phyloP scores from a whole-genome alignment of 1,284 basidiomycete genomes.

The Chalciporus piperatoides region DNA sequence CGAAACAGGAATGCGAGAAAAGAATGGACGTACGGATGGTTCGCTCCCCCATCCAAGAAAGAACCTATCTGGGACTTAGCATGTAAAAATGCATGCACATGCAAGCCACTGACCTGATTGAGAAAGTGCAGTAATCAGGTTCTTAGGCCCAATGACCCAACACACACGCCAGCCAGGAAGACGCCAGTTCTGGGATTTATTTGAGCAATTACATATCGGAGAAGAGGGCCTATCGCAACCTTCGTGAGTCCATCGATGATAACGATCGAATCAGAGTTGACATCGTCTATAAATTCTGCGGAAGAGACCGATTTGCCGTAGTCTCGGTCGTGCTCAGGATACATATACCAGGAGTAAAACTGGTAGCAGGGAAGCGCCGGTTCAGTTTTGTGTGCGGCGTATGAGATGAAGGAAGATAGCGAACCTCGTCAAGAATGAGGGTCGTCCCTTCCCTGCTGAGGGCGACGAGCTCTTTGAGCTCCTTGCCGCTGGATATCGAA shows the following conservation, averaged over 20 bases:
- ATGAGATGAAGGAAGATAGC: conserved; percentile 7
- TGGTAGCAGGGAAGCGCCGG: conserved; percentile 25
- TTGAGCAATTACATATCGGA: background rate
- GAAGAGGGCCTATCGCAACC: conserved; percentile 37
- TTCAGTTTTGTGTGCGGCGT: background rate
- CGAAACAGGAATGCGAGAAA: background rate
- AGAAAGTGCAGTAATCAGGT: conserved; percentile 79
- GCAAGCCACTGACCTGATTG: conserved; percentile 59
- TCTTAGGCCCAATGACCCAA: conserved; percentile 96
- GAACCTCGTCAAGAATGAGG: conserved; percentile 82
- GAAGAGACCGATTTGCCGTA: conserved; percentile 79
- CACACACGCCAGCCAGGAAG: conserved; percentile 92
- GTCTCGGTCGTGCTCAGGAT: conserved; percentile 73
- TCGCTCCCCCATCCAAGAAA: conserved; percentile 87
- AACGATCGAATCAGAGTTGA: conserved; percentile 77
- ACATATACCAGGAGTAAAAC: conserved; percentile 94
- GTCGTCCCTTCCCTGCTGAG: conserved; percentile 74
- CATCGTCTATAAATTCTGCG: conserved; percentile 81
- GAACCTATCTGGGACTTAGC: conserved; percentile 45
- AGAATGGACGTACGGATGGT: conserved; percentile 65
- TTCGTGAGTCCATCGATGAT: conserved; percentile 93
- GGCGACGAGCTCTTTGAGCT: conserved; percentile 76
- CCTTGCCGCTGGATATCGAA: conserved; percentile 54
- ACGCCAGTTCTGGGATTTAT: conserved; percentile 66
- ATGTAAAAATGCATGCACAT: background rate